These are phyloP conservation scores for Diospyros kaki DNA, from an alignment of 148 eudicot species.

Conservation along the genomic window DNA sequence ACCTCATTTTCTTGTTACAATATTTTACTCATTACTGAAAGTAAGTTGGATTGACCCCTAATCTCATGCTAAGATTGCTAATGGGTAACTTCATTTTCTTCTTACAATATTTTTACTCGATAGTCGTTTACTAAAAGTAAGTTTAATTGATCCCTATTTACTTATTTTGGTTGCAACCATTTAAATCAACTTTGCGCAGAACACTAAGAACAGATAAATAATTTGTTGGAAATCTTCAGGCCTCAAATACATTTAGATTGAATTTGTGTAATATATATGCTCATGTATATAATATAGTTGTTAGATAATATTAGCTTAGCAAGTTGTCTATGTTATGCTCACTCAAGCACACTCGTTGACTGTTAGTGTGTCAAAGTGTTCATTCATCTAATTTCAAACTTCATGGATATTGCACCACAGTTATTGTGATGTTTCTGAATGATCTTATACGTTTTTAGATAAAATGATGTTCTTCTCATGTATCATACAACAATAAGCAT, in stretches of 20 bases:
- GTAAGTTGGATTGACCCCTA: background rate
- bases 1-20: constrained; percentile 10
- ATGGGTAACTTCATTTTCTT: constrained; percentile 49
- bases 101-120: background rate
- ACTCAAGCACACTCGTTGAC: background rate
- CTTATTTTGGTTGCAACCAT: background rate
- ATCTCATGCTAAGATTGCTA: constrained; percentile 47
- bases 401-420: no score
- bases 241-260: background rate
- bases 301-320: background rate
- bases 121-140: background rate
- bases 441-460: background rate
- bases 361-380: background rate
- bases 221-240: background rate
- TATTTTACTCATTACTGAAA: no score
- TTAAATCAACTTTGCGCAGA: background rate
- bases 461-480: background rate
- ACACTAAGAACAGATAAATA: background rate
- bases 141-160: background rate
- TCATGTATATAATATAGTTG: background rate
- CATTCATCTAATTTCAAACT: background rate
- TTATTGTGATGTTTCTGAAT: background rate
- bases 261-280: no score
- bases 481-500: background rate
- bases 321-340: background rate